Evolutionary conservation across 345 rosid genomes (phyloP).

Genomic region (Gossypium arboreum): DNA sequence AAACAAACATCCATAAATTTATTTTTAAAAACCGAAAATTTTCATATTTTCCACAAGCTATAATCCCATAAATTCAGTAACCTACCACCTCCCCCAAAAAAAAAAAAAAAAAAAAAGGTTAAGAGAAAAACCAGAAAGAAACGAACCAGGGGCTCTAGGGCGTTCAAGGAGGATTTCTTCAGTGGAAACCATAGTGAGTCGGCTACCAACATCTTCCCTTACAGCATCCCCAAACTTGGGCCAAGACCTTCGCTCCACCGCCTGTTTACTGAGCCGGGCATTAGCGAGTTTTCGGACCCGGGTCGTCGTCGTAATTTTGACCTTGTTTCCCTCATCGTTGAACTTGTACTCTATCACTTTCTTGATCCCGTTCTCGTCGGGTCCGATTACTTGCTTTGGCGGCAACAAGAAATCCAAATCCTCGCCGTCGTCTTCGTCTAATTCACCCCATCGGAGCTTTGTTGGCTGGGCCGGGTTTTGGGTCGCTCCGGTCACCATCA

Average conservation of each 20-base stretch:
- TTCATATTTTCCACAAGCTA: background rate
- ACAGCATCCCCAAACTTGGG: conserved; percentile 75
- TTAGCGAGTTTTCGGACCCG: conserved; percentile 61
- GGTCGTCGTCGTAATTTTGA: conserved; percentile 58
- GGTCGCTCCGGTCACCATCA: background rate
- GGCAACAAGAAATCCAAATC: conserved; percentile 68
- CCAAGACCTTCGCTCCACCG: conserved; percentile 63
- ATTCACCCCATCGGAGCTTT: conserved; percentile 70
- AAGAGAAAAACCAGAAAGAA: background rate
- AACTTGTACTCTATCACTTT: conserved; percentile 63
- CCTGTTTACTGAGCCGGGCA: conserved; percentile 53
- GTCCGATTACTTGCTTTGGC: conserved; percentile 68
- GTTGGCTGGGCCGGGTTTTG: conserved; percentile 12
- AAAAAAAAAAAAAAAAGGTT: background rate
- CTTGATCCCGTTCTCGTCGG: conserved; percentile 34
- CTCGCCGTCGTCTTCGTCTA: conserved; percentile 67
- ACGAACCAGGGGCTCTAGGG: conserved; percentile 55
- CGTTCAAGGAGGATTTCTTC: conserved; percentile 66
- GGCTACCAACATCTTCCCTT: conserved; percentile 55
- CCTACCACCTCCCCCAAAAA: too few species aligned
- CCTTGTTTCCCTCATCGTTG: conserved; percentile 62
- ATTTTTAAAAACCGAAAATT: background rate
- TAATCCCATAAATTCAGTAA: background rate
- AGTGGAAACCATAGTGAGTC: conserved; percentile 71
- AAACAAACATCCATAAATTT: background rate